Evolutionary conservation across 1,284 basidiomycete species (phyloP), one percentile per base, ranked within the genome.

Genomic region (Volvariella surrecta): DNA sequence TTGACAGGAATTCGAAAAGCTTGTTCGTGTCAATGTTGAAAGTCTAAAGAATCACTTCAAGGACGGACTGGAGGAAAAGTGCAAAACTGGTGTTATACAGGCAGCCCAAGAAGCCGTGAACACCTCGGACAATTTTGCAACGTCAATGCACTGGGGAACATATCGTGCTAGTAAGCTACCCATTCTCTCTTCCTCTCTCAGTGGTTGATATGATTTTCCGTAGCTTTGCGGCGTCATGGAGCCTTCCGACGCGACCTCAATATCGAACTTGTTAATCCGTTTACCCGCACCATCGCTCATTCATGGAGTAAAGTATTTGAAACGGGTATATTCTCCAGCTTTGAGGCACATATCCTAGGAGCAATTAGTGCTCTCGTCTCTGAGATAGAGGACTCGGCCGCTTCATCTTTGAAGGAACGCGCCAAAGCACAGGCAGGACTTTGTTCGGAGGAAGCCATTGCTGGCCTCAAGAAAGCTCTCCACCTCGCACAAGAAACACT

Each of bases 291-390:
- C 45, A 79, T 82, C 43, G 77, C 77, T 1, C 63, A 66, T 42
- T 69, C 72, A 2, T 81, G 76, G 77, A 64, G 69, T 10, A 67
- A 73, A 51, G 63, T 79, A 6, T 81, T 80, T 50, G 75, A 80
- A 53, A 64, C 68, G 0, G 73, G 80, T 50, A 58, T 80, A 11
- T n/a, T 78, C 80, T 52, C 62, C 58, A 1, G 55, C 66, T 4
- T 73, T 79, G 47, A 68, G 74, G 49, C 48, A 52, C 16, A 55
- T 62, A 3, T 63, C 66, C 6, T 56, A 19, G 46, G 47, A 0
- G 56, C 62, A 1, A 70, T 79, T 47, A 57, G 59, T 42, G 57
- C 63, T 30, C 59, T 79, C 2, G 52, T 78, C 17, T 52, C 64
- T 44, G 74, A 77, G 22, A 61, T 80, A 22, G 71, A 76, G 50